Evolutionary conservation across 306 rosid genomes (phyloP), one percentile per base, ranked within the genome.

Genomic region (Quercus engelmannii): DNA sequence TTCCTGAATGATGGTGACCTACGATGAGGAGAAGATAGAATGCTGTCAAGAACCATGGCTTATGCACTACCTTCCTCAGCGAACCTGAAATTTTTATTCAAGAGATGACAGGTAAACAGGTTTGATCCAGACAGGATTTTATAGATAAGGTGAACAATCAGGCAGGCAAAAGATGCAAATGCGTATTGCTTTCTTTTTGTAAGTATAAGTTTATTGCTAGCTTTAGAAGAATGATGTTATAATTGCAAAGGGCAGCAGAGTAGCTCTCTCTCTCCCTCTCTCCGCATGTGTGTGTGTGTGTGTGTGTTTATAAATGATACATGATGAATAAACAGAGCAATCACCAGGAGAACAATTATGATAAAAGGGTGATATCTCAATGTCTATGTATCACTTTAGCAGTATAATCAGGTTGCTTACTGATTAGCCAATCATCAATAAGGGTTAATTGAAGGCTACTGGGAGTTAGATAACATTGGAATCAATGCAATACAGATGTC

Each of bases 31-130:
- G 98, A 91, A 55, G 95, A 74, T 81, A 93, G 81, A 81, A 93
- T 90, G 84, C 86, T 58, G 52, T 93, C 98, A 1, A 91, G 88
- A 83, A 91, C 98, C 98, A 91, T 91, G 78, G 80, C 86, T 79
- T 86, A 81, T 65, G 21, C 30, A 74, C 80, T 28, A 65, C 71
- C 85, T 88, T 78, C 80, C 86, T 84, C 80, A 33, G 79, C 67
- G 81, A 76, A 71, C 86, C 89, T 76, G 85, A 85, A 87, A 62
- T 13, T 35, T 75, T 11, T 46, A 7, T n/a, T 62, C 80, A 73
- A 23, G 38, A 63, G 38, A 63, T 54, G 55, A 38, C 54, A 51
- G 71, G 59, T 71, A 51, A 49, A 23, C 21, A 8, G 59, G 26
- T 13, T 49, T 49, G 54, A 49, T 49, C 17, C 54, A 49, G 54